Base-by-base conservation (phyloP, 768 basidiomycete genomes). In the Boletus sp. region DNA sequence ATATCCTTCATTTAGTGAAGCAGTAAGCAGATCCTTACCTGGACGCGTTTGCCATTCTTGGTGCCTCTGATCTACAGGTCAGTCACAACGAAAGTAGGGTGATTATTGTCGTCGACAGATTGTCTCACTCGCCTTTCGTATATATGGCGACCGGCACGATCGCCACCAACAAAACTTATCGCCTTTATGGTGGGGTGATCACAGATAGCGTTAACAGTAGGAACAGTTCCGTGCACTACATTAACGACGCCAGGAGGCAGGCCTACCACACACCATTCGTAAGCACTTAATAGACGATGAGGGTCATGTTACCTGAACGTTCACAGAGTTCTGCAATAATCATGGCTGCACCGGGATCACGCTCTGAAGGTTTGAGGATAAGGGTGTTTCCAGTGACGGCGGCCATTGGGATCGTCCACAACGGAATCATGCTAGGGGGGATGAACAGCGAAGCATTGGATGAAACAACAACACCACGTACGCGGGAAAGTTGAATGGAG, bases 261-360 rank as follows among this genome's bases (percentile, higher is more conserved):
- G 30, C 89, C 89, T 86, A 32, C 46, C 33, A 54, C 65, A 30
- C 15, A 47, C 17, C 37, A 12, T 56, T 29, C 50, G 24, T n/a
- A 28, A 8, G 18, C 7, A 28, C 9, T 48, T 8, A 0, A 40
- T 20, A 12, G 18, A 32, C 2, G 11, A 30, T 3, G 30, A 18
- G 12, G 7, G 9, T 12, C 20, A 29, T 24, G 32, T 32, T 47
- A 84, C 84, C 92, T 54, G 96, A 94, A 52, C 84, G 85, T 72
- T 92, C 85, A 67, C 92, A 94, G 4, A 98, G 81, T 74, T 99
- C 96, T 33, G 94, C 94, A 58, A 99, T 94, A 54, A 99, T 96
- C 89, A 97, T 94, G 7, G 94, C 89, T 14, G 97, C 96, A 47
- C 96, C 96, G 14, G 96, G 96, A 69, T 97, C 95, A 28, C 96